Evolutionary conservation across 495 filamentous ascomycete species (phyloP).

Genomic region (Daldinia loculata): DNA sequence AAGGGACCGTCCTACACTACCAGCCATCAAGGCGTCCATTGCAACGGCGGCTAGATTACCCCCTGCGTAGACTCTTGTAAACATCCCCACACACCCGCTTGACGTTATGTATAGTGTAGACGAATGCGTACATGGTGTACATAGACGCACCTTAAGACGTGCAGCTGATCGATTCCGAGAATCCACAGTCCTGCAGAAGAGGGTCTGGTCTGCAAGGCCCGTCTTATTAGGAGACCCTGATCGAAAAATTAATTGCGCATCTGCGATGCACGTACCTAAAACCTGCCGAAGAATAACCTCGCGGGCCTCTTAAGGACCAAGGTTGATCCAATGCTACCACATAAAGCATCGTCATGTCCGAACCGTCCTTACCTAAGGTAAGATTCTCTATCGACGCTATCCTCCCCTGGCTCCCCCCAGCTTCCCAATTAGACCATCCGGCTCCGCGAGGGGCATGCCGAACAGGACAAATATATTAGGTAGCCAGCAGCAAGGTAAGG

Average conservation of each 20-base stretch:
- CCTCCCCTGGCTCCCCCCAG: neutral
- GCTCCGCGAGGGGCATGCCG: neutral
- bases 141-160: neutral
- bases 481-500: neutral
- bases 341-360: neutral
- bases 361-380: neutral
- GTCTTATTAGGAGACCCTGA: too few relatives aligned
- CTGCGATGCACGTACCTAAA: neutral
- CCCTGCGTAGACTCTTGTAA: neutral
- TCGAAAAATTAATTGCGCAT: conserved; percentile 2
- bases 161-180: conserved; percentile 2
- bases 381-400: neutral
- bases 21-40: neutral
- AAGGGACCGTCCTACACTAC: neutral
- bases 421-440: neutral
- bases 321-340: neutral
- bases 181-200: neutral
- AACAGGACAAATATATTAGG: neutral
- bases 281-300: neutral
- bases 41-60: conserved; percentile 7
- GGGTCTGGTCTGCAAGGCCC: too few relatives aligned
- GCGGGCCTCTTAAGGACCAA: neutral
- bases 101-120: neutral
- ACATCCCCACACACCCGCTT: neutral
- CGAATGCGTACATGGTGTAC: neutral